phyloP scores from a whole-genome alignment of 139 green algal species.

The Volvox africanus region DNA sequence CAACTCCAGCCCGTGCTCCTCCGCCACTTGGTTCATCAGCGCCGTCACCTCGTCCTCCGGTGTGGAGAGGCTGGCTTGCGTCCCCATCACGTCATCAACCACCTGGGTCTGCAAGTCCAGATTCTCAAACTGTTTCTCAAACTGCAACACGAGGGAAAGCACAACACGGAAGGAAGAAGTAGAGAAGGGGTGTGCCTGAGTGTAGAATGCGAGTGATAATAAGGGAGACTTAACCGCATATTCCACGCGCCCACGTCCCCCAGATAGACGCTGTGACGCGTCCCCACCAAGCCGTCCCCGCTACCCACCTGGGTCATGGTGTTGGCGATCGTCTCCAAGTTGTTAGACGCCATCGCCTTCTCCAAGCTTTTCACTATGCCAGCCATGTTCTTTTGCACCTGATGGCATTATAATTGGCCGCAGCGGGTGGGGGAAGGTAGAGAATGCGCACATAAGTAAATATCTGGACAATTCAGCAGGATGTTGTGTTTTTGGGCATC shows the following conservation, averaged over 20 bases:
- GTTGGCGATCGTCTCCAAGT: slow-evolving; percentile 89
- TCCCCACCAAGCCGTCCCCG: no score
- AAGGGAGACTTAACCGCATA: no score
- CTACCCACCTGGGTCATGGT: slow-evolving; percentile 85
- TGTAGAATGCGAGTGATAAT: no score
- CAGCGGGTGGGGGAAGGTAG: no score
- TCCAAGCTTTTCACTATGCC: slow-evolving; percentile 96
- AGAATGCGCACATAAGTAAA: no score
- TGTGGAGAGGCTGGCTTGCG: slow-evolving; percentile 88
- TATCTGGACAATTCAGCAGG: no score
- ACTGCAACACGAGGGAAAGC: slow-evolving; percentile 60
- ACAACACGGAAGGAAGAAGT: no score
- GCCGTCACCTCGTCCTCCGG: slow-evolving; percentile 95
- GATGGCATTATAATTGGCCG: no score
- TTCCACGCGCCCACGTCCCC: no score
- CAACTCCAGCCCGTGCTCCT: slow-evolving; percentile 93
- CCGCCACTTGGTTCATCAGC: slow-evolving; percentile 91
- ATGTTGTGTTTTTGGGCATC: no score
- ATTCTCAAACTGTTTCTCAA: slow-evolving; percentile 97
- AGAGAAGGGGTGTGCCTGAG: no score
- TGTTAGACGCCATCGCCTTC: slow-evolving; percentile 86
- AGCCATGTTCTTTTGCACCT: slow-evolving; percentile 93
- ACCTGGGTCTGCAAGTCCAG: slow-evolving; percentile 95
- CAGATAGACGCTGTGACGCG: no score
- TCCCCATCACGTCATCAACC: slow-evolving; percentile 92